Evolutionary conservation across 805 yeast genomes (phyloP), one percentile per base, ranked within the genome.

Genomic region (Lipomyces kockii): DNA sequence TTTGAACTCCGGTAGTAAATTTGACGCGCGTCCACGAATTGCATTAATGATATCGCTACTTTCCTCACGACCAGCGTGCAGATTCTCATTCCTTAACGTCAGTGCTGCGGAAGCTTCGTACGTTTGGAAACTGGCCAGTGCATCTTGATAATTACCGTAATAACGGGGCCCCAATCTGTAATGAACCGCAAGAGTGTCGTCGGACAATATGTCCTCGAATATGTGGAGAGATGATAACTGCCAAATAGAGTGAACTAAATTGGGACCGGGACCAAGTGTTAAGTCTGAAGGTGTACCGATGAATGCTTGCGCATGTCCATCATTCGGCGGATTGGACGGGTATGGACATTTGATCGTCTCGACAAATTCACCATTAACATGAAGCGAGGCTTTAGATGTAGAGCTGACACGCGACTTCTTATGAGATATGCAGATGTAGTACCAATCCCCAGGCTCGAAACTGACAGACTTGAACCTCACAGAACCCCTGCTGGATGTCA

Each of bases 91-190:
- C 32, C 72, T 61, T 35, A 70, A 35, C 12, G 69, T 74, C 25
- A 74, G 62, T 12, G 71, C 66, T 2, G 76, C 70, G 6, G 76
- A 73, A 4, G 76, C 74, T 43, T 64, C 67, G 51, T 74, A 74
- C 0, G 76, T 74, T 57, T 73, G 72, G 46, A 68, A 74, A n/a
- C 64, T 60, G 3, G 74, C 74, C 39, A 74, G 62, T 1, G 70
- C 43, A 22, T 73, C 77, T 25, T 74, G 76, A 60, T 65, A 74
- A 34, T 70, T 68, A 20, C 76, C 76, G n/a, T 65, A 55, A 56
- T 74, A 74, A 20, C 72, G 53, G 2, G 76, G 73, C 1, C 75
- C 75, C 9, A 74, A 61, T 8, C 64, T 63, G 51, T 71, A 68
- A 29, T 72, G 67, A n/a, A 75, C 68, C 14, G 71, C 62, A 14